These are phyloP conservation scores for Firmiana major DNA, from an alignment of 345 rosid species.

Conservation along the genomic window DNA sequence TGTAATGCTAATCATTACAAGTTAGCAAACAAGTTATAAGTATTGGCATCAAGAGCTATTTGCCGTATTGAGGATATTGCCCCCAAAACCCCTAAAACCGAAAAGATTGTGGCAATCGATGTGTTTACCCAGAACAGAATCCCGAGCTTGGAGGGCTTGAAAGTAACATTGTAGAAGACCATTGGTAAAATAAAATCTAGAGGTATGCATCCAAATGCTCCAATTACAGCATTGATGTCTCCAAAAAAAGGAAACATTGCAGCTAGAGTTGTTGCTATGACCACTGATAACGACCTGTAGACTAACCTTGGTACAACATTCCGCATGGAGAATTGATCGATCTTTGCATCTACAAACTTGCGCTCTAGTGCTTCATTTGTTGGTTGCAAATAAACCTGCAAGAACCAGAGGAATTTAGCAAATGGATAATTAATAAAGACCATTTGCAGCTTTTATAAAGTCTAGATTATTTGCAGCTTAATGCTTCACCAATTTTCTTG, in stretches of 20 bases:
- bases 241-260: constrained; percentile 50
- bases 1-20: no score
- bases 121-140: constrained; percentile 34
- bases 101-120: constrained; percentile 23
- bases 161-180: constrained; percentile 38
- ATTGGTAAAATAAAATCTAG: constrained; percentile 38
- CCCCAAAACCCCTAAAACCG: constrained; percentile 24
- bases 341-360: constrained; percentile 30
- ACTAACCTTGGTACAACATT: constrained; percentile 38
- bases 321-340: constrained; percentile 31
- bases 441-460: no score
- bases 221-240: constrained; percentile 39
- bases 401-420: no score
- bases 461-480: no score
- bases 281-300: constrained; percentile 31
- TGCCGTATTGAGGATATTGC: constrained; percentile 40
- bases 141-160: constrained; percentile 35
- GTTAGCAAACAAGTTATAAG: constrained; percentile 32
- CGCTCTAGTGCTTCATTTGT: constrained; percentile 38
- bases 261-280: constrained; percentile 26
- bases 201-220: constrained; percentile 43
- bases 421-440: no score
- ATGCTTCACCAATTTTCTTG: no score
- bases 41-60: constrained; percentile 38
- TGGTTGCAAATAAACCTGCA: constrained; percentile 19